phyloP scores from a whole-genome alignment of 176 grass and related monocot genomes.

The Ampelocalamus luodianensis region DNA sequence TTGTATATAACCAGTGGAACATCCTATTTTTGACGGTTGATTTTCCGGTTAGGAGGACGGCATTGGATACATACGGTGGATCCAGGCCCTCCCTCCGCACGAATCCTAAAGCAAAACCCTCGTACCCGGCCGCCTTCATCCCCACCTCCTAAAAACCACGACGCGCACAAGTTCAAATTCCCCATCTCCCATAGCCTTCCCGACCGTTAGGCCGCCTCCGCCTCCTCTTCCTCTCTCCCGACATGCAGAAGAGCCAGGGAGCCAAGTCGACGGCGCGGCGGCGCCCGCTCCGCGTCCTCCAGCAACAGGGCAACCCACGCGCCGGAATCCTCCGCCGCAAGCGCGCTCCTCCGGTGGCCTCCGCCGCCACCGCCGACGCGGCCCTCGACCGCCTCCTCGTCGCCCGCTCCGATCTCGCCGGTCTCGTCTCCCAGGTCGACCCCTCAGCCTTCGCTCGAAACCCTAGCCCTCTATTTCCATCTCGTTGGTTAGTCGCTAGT shows the following conservation, averaged over 20 bases:
- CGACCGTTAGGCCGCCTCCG: conserved; percentile 42
- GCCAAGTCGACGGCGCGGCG: conserved; percentile 57
- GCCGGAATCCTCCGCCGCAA: conserved; percentile 39
- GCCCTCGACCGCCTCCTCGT: conserved; percentile 62
- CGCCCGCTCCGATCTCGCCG: conserved; percentile 47
- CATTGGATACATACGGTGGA: not conserved
- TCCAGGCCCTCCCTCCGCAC: not conserved
- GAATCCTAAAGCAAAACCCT: not conserved
- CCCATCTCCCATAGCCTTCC: not conserved
- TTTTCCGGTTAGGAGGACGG: not conserved
- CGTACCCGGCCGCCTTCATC: not conserved
- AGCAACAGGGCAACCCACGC: conserved; percentile 39
- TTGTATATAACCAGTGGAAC: not conserved
- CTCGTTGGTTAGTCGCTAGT: not conserved
- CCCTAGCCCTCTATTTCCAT: not conserved
- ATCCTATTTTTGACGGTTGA: not conserved
- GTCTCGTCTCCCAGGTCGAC: conserved; percentile 58
- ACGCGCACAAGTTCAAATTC: conserved; percentile 30
- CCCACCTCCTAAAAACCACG: not conserved
- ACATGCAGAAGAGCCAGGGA: conserved; percentile 58
- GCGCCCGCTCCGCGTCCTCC: conserved; percentile 55
- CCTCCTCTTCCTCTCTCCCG: not conserved
- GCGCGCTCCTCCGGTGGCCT: not conserved
- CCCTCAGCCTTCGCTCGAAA: not conserved
- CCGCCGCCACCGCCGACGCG: conserved; percentile 28